Evolutionary conservation across 2,329 filamentous ascomycete genomes (phyloP).

Genomic region (Graphilbum fragrans): DNA sequence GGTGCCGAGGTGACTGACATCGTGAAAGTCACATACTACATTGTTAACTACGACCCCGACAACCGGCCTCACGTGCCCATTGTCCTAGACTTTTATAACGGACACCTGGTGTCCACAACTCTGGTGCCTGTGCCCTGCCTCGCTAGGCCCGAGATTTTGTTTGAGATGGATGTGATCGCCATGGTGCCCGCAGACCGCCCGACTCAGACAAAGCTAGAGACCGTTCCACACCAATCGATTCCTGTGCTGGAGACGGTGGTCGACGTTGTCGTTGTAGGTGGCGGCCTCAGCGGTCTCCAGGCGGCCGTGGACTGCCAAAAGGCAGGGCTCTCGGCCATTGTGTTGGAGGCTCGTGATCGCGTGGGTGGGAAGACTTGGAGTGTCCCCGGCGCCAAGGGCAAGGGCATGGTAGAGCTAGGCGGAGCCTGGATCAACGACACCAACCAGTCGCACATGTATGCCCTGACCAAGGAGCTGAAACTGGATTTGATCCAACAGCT

Average conservation of each 20-base stretch:
- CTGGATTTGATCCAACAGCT: slow-evolving; percentile 5
- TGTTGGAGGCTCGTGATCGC: neutral
- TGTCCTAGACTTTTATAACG: neutral
- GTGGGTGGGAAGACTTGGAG: slow-evolving; percentile 2
- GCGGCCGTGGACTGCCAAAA: neutral
- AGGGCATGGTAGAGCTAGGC: slow-evolving; percentile 4
- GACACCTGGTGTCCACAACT: neutral
- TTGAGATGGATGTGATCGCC: neutral
- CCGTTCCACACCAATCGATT: no score
- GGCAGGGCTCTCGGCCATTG: neutral
- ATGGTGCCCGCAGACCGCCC: no score
- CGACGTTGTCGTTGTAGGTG: neutral
- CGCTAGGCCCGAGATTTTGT: neutral
- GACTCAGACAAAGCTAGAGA: no score
- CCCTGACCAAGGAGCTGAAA: slow-evolving; percentile 1
- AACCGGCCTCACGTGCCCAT: neutral
- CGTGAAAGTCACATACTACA: neutral
- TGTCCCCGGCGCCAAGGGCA: neutral
- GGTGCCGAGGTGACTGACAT: neutral
- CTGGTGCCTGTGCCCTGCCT: neutral
- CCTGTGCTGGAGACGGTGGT: no score
- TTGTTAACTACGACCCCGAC: neutral
- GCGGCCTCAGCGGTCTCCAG: neutral
- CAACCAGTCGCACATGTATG: slow-evolving; percentile 6
- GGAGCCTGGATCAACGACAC: slow-evolving; percentile 10